phyloP scores from a whole-genome alignment of 2,329 filamentous ascomycete species.

The Dactylellina drechsleri region DNA sequence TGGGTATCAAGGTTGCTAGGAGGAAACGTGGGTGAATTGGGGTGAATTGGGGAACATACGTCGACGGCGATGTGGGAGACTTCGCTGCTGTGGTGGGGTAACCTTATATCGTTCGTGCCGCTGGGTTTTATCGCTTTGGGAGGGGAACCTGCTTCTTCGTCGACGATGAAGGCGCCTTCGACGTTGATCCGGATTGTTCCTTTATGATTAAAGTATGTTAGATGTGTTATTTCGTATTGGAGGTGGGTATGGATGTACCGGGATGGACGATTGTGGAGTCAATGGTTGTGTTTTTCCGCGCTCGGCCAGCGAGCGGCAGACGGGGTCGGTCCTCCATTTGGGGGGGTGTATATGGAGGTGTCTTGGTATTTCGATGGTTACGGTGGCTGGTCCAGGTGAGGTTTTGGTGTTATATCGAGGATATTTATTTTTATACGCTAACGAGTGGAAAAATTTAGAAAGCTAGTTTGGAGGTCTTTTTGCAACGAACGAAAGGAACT shows the following conservation, averaged over 20 bases:
- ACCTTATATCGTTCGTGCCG: slow-evolving; percentile 90
- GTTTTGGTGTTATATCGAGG: neutral
- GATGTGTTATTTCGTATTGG: neutral
- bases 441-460: neutral
- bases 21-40: too few species aligned
- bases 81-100: slow-evolving; percentile 92
- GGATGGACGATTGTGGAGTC: slow-evolving; percentile 49
- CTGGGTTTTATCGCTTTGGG: slow-evolving; percentile 59
- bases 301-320: slow-evolving; percentile 41
- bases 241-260: slow-evolving; percentile 3
- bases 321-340: slow-evolving; percentile 22
- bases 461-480: neutral
- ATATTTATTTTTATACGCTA: slow-evolving; percentile 15
- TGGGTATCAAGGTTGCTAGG: too few species aligned
- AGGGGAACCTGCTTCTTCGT: slow-evolving; percentile 72
- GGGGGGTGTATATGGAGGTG: neutral
- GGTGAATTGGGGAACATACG: slow-evolving; percentile 73
- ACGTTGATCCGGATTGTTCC: slow-evolving; percentile 77
- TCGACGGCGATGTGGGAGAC: slow-evolving; percentile 98
- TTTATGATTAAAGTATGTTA: neutral
- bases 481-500: neutral
- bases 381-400: neutral
- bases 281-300: slow-evolving; percentile 50
- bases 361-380: neutral
- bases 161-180: slow-evolving; percentile 93